Evolutionary conservation across 306 rosid genomes (phyloP).

Genomic region (Cicer judaicum): DNA sequence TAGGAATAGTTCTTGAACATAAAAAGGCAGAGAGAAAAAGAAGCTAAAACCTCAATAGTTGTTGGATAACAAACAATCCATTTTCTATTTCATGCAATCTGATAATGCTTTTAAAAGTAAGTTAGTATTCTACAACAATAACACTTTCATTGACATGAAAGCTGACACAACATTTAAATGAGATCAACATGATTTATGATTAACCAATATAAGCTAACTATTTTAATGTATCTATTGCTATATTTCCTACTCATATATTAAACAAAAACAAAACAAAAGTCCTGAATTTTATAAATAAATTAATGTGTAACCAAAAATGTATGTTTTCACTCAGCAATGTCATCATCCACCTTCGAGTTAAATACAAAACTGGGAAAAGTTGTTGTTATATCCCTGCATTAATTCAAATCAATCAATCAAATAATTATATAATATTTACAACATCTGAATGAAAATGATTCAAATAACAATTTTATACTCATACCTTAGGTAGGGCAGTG

Average conservation of each 20-base stretch:
- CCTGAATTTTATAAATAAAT: constrained; percentile 21
- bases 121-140: background rate
- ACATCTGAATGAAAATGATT: background rate
- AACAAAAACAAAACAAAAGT: background rate
- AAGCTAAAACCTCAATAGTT: too few relatives aligned
- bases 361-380: constrained; percentile 92
- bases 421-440: background rate
- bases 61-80: background rate
- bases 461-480: background rate
- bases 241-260: background rate
- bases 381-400: constrained; percentile 88
- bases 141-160: background rate
- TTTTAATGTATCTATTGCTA: constrained; percentile 18
- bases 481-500: constrained; percentile 85
- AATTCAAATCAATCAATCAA: constrained; percentile 35
- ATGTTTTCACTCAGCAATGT: constrained; percentile 57
- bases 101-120: background rate
- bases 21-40: too few relatives aligned
- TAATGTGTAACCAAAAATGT: constrained; percentile 28
- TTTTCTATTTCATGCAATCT: background rate
- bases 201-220: background rate
- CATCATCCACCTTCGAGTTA: constrained; percentile 85
- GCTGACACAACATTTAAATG: background rate
- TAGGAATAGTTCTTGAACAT: too few relatives aligned
- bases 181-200: background rate